Conservation (phyloP, 768 basidiomycete genomes). For the Rhizopogon vinicolor region DNA sequence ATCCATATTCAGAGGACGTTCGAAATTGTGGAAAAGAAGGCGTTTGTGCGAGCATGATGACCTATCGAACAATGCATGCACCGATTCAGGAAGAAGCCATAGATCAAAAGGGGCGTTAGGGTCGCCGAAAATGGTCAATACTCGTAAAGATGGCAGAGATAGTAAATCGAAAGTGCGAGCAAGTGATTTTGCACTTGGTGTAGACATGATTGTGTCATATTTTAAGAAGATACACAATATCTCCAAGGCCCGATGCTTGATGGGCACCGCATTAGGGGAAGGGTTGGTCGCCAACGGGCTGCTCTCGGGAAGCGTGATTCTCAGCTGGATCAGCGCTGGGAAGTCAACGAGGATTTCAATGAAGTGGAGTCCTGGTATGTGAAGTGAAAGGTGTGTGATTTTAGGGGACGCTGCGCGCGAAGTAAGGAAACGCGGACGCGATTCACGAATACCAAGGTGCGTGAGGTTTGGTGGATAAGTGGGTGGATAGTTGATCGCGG, state of each 20-base stretch:
- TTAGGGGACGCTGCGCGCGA: slow-evolving; percentile 10
- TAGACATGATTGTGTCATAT: slow-evolving; percentile 14
- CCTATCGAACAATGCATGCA: not conserved
- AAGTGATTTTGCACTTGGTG: slow-evolving; percentile 9
- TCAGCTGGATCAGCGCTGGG: slow-evolving; percentile 11
- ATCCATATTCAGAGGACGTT: not conserved
- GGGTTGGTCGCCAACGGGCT: not conserved
- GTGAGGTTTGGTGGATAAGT: slow-evolving; percentile 12
- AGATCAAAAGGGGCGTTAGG: not conserved
- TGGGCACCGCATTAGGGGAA: not conserved
- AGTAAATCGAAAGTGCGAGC: slow-evolving; percentile 16
- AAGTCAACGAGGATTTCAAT: slow-evolving; percentile 14
- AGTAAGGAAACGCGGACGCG: slow-evolving; percentile 7
- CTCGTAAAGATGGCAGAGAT: slow-evolving; percentile 14
- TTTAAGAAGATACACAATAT: slow-evolving; percentile 13
- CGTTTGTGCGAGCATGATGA: not conserved
- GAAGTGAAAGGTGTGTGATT: slow-evolving; percentile 19
- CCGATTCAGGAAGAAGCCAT: slow-evolving; percentile 12
- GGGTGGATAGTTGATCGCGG: not conserved
- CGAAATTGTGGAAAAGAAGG: not conserved
- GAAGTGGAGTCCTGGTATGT: slow-evolving; percentile 8
- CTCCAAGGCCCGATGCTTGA: not conserved
- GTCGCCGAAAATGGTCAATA: slow-evolving; percentile 7
- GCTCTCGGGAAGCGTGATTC: slow-evolving; percentile 10
- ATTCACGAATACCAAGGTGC: slow-evolving; percentile 11